Conservation (phyloP, 169 alveolate species). For the Plasmodium reichenowi region DNA sequence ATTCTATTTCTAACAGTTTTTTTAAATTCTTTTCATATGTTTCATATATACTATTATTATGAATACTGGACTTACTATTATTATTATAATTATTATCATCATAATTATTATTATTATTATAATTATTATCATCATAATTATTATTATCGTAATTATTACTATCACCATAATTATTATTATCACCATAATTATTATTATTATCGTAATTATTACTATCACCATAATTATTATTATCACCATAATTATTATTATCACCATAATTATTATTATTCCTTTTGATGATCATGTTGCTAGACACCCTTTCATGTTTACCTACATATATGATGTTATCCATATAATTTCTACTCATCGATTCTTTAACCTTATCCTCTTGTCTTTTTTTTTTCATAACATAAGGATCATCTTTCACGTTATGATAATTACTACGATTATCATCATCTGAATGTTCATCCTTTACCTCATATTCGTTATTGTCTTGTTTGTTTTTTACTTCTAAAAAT, state of each 20-base stretch:
- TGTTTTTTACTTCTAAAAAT: background rate
- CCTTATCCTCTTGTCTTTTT: no score
- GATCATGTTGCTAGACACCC: no score
- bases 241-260: background rate
- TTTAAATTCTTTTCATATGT: slow-evolving; percentile 30
- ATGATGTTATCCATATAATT: no score
- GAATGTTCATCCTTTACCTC: background rate
- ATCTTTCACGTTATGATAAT: background rate
- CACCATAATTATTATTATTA: background rate
- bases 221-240: background rate
- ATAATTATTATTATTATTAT: background rate
- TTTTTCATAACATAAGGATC: background rate
- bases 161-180: background rate
- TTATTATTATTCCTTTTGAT: no score
- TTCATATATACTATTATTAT: slow-evolving; percentile 1
- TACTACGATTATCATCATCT: background rate
- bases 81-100: background rate
- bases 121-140: background rate
- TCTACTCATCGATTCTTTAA: no score
- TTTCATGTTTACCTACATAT: no score
- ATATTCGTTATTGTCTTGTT: background rate
- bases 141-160: background rate
- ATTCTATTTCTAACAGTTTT: slow-evolving; percentile 42
- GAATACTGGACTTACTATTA: background rate
- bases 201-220: background rate